A percentile compares a stretch with the other conserved stretches of the same genome.
Evolutionary conservation across 108 stramenopile species (phyloP).

Genomic region (Pelagomonas calceolata): DNA sequence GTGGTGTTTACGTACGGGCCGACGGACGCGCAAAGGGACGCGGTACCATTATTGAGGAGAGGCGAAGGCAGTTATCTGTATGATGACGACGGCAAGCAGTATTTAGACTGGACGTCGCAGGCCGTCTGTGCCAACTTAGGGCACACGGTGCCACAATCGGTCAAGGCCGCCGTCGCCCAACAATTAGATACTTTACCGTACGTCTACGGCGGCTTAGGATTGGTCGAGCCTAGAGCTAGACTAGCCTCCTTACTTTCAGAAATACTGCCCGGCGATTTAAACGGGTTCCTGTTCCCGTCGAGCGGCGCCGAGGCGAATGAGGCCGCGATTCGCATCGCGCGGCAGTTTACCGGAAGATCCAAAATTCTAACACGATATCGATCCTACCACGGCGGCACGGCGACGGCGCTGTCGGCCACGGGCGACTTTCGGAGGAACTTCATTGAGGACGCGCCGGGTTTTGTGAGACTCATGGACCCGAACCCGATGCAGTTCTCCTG

Average conservation of each 20-base stretch:
- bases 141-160: slow-evolving; percentile 35
- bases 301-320: slow-evolving; percentile 49
- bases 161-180: slow-evolving; percentile 36
- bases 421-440: slow-evolving; percentile 57
- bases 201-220: slow-evolving; percentile 49
- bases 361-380: slow-evolving; percentile 53
- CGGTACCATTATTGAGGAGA: slow-evolving; percentile 46
- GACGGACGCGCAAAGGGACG: slow-evolving; percentile 18
- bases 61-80: slow-evolving; percentile 52
- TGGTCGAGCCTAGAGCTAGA: slow-evolving; percentile 38
- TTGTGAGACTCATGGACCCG: slow-evolving; percentile 53
- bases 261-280: slow-evolving; percentile 43
- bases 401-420: slow-evolving; percentile 20
- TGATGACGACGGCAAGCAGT: slow-evolving; percentile 48
- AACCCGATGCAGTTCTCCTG: slow-evolving; percentile 48
- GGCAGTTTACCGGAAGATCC: slow-evolving; percentile 45
- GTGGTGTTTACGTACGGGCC: slow-evolving; percentile 50
- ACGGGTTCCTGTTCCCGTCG: slow-evolving; percentile 34
- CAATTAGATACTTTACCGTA: slow-evolving; percentile 41
- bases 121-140: slow-evolving; percentile 57
- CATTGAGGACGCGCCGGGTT: slow-evolving; percentile 30
- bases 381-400: slow-evolving; percentile 44
- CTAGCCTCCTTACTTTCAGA: not conserved
- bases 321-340: slow-evolving; percentile 41
- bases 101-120: slow-evolving; percentile 60